Base-by-base conservation (phyloP, 257 asterid species). In the Cynanchum wilfordii region DNA sequence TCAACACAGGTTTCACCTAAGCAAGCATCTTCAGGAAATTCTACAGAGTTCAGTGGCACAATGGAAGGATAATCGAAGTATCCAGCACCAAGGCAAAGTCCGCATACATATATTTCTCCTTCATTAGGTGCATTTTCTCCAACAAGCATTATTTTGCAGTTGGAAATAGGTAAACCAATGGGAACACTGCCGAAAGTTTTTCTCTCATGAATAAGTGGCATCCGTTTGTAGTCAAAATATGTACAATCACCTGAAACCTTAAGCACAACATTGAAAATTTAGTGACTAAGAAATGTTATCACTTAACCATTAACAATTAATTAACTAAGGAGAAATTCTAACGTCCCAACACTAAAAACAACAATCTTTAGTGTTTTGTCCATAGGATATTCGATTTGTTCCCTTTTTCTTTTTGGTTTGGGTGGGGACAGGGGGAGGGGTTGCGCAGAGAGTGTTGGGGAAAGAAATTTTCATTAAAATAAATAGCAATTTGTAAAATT, bases 181-280 rank as follows among this genome's bases (percentile, higher is more conserved):
- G 98, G 98, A 69, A 94, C 83, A 71, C 93, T 88, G 73, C 86
- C 78, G 59, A 83, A 73, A 50, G 70, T 80, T 83, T 87, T 87
- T 70, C 82, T 80, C 78, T 86, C 88, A 78, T 85, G 80, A 78
- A 86, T 78, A 72, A 75, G 65, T 11, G 96, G 84, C 85, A 94
- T 83, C 79, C 85, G 80, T 79, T 80, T 87, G 95, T 97, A 94
- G 81, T 94, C 96, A 80, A 94, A 94, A 83, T 88, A 91, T 45
- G 96, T 89, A 84, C 98, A 94, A 74, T 94, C 98, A 33, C 98
- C 98, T 67, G 97, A 78, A 75, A 94, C 97, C 97, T 93, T 77
- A 54, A 83, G 65, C 68, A 52, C 38, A 70, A 75, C 51, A 69
- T 45, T 10, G 11, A 73, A 4, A 24, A 2, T 27, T 49, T 8